These are phyloP conservation scores for Thalassiosira livingstoniorum DNA, from an alignment of 352 stramenopile species.

Conservation along the genomic window DNA sequence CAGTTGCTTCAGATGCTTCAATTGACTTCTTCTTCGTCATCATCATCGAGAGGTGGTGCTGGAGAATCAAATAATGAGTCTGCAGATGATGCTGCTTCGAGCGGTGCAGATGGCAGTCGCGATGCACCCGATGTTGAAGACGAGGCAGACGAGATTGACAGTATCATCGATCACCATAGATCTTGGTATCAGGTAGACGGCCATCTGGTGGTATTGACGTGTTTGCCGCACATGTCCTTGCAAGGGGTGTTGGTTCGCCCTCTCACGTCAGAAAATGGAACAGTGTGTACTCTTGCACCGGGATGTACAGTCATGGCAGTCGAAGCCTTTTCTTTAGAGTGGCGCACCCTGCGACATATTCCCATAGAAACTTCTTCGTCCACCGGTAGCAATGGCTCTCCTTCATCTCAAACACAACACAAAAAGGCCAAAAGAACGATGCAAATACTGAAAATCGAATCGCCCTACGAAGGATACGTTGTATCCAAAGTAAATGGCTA, in stretches of 20 bases:
- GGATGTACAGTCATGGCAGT: conserved; percentile 63
- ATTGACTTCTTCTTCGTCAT: too few species aligned
- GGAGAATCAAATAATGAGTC: too few species aligned
- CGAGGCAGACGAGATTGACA: conserved; percentile 7
- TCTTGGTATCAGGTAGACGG: conserved; percentile 62
- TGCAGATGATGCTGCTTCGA: too few species aligned
- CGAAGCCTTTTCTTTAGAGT: conserved; percentile 57
- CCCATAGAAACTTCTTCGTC: neutral
- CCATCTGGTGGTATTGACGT: conserved; percentile 50
- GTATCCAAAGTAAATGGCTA: conserved; percentile 68
- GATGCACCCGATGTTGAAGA: neutral
- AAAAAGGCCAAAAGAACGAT: conserved; percentile 14
- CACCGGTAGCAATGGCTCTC: neutral
- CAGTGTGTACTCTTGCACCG: conserved; percentile 51
- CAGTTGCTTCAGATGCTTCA: too few species aligned
- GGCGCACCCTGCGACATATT: conserved; percentile 26
- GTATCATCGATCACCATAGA: conserved; percentile 27
- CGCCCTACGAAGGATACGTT: conserved; percentile 58
- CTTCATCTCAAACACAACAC: too few species aligned
- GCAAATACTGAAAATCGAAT: conserved; percentile 53
- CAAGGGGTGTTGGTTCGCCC: conserved; percentile 28
- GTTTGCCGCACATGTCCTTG: conserved; percentile 39
- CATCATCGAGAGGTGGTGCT: too few species aligned
- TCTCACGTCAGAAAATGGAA: neutral
- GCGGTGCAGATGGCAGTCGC: conserved; percentile 5